Base-by-base conservation (phyloP, 1,139 yeast species). In the Pichia cactophila region DNA sequence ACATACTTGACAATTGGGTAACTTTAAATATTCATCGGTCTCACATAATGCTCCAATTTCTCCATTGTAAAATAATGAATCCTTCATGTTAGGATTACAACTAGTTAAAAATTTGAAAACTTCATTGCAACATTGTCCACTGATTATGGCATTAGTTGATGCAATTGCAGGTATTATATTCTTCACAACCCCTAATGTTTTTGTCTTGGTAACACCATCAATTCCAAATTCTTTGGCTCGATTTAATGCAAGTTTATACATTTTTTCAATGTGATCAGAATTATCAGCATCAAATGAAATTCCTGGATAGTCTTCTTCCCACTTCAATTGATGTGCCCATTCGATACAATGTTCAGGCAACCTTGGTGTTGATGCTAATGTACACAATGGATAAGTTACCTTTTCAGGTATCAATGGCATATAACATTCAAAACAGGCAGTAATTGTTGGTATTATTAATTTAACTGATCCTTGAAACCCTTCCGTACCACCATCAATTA, bases 401-500 rank as follows among this genome's bases (percentile, higher is more conserved):
- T 80, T 82, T 2, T 82, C 80, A 8, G 87, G 80, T 35, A 87
- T 71, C 68, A 90, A 76, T 54, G 84, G 89, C 44, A 87, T 71
- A 1, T 96, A 86, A 61, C 98, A 92, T 64, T 92, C 97, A 69
- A 88, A 90, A 68, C 98, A 92, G 0, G 96, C 84, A 0, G 92
- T 80, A 33, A 88, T 66, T 0, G 90, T 80, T 0, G 98, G 97
- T 17, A 89, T 67, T 41, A 90, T 88, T 11, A 89, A 86, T 60
- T 96, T 81, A 16, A 90, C 80, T 61, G 92, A 97, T 5, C 98
- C 98, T 56, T 87, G 77, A 61, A 92, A 85, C 0, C 97, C 97
- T 62, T 92, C 97, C 0, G 96, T 86, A 3, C 97, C 98, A 2
- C 97, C 97, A 62, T 92, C 98, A 33, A 92, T 80, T 62, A 92